Evolutionary conservation across 306 rosid genomes (phyloP), one percentile per base, ranked within the genome.

Genomic region (Dalbergia cultrata): DNA sequence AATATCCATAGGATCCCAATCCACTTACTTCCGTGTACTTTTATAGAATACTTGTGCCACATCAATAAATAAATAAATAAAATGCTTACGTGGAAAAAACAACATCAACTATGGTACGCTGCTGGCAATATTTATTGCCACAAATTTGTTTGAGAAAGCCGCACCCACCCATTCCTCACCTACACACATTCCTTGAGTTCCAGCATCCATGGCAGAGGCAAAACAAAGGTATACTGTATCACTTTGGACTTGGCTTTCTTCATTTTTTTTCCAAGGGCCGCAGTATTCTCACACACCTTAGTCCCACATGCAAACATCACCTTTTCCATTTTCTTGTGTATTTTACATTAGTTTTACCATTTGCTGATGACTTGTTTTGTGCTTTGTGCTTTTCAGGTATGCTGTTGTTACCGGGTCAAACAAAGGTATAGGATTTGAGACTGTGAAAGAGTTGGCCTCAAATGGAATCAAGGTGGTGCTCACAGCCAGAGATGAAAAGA

Each of bases 351-450:
- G 21, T 44, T 58, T 41, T 47, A 21, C 63, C 65, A 44, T 35
- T 22, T 26, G 37, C 3, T 26, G 53, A n/a, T n/a, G 13, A 37
- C 47, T 34, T 21, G 41, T 37, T 13, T 18, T 57, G 66, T 16
- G 66, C 44, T 73, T 71, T 71, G 74, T 41, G 56, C 31, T 26
- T 66, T 70, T 68, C 52, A 85, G 88, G 58, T 85, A 76, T 81
- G 88, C 69, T 10, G 83, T 85, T 58, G 88, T 81, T 50, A 85
- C 88, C 9, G 85, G 88, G 16, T 43, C 85, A 60, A 84, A 84
- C 75, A 84, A 81, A 76, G 87, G 87, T 50, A 80, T 80, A 45
- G 87, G 88, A 37, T 76, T 85, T 5, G 88, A 81, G 70, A 81
- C 76, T 37, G 82, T 60, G 8, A 85, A 81, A 62, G 22, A 47